These are phyloP conservation scores for Chloropicon primus DNA, from an alignment of 139 green algal genomes.

Conservation along the genomic window DNA sequence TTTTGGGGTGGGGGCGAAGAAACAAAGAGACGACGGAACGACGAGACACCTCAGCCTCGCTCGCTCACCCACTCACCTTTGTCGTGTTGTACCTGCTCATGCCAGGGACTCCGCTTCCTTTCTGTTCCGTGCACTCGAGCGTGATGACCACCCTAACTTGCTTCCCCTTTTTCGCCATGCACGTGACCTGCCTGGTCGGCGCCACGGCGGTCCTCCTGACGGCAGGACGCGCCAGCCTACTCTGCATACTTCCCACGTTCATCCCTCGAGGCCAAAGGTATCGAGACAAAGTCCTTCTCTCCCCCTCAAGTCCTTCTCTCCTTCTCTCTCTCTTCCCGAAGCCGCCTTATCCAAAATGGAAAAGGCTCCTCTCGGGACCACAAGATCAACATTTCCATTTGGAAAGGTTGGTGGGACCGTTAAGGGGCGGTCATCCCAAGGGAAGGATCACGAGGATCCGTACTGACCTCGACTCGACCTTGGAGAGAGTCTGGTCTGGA, in stretches of 20 bases:
- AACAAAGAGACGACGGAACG: background rate
- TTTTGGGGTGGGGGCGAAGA: background rate
- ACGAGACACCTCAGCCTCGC: background rate
- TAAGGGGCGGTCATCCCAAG: no score
- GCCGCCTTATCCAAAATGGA: no score
- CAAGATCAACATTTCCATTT: no score
- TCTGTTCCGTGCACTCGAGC: constrained; percentile 84
- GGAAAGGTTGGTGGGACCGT: no score
- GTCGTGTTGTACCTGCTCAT: constrained; percentile 63
- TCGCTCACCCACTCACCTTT: constrained; percentile 41
- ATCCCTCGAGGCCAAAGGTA: no score
- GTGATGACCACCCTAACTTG: constrained; percentile 73
- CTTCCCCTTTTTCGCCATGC: constrained; percentile 74
- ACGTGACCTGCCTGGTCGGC: constrained; percentile 30
- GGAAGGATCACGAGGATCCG: no score
- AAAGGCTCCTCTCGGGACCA: no score
- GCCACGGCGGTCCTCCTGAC: background rate
- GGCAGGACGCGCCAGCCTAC: background rate
- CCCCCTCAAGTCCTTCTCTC: background rate
- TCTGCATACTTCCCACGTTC: background rate
- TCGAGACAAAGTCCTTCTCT: no score
- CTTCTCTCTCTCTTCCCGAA: constrained; percentile 1
- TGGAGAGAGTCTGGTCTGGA: no score
- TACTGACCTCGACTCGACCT: no score
- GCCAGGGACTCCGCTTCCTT: constrained; percentile 20